Conservation (phyloP, 2,329 filamentous ascomycete genomes). For the Xylaria sp. region DNA sequence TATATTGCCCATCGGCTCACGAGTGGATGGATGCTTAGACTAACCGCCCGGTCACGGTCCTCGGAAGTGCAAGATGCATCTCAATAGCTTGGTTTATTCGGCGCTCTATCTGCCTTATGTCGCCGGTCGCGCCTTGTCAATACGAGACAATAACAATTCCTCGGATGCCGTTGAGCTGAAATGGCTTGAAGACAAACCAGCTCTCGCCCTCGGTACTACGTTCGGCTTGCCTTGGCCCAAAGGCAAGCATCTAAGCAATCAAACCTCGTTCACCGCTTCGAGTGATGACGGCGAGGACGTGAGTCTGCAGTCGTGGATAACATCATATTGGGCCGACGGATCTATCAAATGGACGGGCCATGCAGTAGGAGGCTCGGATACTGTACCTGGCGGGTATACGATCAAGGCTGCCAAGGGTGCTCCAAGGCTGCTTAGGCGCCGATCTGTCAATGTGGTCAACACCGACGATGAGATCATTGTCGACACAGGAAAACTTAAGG, state of each 20-base stretch:
- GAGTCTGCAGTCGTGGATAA: conserved; percentile 60
- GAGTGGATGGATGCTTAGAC: neutral
- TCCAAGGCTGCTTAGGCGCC: neutral
- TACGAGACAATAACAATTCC: conserved; percentile 10
- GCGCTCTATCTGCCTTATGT: conserved; percentile 3
- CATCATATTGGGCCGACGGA: conserved; percentile 64
- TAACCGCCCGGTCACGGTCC: neutral
- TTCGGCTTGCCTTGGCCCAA: conserved; percentile 53
- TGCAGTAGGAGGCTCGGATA: conserved; percentile 53
- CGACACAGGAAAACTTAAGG: conserved; percentile 51
- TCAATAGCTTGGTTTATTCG: neutral
- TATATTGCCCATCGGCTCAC: neutral
- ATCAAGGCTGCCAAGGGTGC: conserved; percentile 41
- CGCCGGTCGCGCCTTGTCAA: neutral
- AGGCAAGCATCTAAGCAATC: conserved; percentile 45
- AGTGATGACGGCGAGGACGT: conserved; percentile 36
- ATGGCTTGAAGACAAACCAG: conserved; percentile 50
- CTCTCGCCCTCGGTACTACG: conserved; percentile 45
- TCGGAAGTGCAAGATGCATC: conserved; percentile 15
- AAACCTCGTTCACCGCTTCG: conserved; percentile 45
- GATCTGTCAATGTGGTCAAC: conserved; percentile 28
- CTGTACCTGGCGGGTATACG: conserved; percentile 50
- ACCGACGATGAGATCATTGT: conserved; percentile 44
- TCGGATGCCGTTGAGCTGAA: conserved; percentile 37
- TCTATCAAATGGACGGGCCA: conserved; percentile 68